These are phyloP conservation scores for Aspergillus nidulans DNA, from an alignment of 495 filamentous ascomycete species.

Conservation along the genomic window DNA sequence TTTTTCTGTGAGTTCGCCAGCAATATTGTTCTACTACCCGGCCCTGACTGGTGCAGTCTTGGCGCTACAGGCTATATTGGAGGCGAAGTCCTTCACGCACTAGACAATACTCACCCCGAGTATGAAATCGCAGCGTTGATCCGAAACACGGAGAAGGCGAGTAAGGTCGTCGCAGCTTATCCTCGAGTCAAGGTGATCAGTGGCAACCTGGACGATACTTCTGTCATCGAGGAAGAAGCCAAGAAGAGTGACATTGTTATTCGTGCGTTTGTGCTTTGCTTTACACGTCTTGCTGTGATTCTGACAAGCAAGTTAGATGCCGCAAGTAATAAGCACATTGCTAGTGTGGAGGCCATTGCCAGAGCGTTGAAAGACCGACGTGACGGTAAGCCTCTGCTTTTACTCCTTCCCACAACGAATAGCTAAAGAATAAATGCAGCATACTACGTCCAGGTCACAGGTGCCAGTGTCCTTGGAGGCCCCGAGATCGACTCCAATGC, in stretches of 20 bases:
- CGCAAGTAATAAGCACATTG: conserved; percentile 37
- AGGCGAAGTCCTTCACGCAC: conserved; percentile 55
- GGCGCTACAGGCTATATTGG: conserved; percentile 65
- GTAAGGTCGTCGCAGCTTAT: conserved; percentile 46
- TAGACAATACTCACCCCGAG: conserved; percentile 54
- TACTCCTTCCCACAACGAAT: background rate
- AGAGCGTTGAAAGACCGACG: background rate
- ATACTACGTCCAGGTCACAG: conserved; percentile 33
- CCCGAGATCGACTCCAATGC: conserved; percentile 23
- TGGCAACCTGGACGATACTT: conserved; percentile 40
- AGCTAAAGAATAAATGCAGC: conserved; percentile 9
- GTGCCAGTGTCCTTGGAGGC: conserved; percentile 28
- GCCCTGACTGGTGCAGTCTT: conserved; percentile 24
- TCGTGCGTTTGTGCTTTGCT: conserved; percentile 27
- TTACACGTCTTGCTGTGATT: background rate
- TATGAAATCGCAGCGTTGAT: conserved; percentile 56
- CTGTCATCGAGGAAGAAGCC: conserved; percentile 34
- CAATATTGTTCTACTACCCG: background rate
- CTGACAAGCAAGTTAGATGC: conserved; percentile 24
- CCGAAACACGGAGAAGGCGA: conserved; percentile 55
- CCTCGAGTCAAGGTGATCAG: conserved; percentile 39
- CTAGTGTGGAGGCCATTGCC: conserved; percentile 35
- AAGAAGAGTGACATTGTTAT: conserved; percentile 46
- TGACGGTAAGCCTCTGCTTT: background rate
- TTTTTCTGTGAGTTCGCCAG: background rate